Evolutionary conservation across 345 rosid species (phyloP).

Genomic region (Hypericum perforatum): DNA sequence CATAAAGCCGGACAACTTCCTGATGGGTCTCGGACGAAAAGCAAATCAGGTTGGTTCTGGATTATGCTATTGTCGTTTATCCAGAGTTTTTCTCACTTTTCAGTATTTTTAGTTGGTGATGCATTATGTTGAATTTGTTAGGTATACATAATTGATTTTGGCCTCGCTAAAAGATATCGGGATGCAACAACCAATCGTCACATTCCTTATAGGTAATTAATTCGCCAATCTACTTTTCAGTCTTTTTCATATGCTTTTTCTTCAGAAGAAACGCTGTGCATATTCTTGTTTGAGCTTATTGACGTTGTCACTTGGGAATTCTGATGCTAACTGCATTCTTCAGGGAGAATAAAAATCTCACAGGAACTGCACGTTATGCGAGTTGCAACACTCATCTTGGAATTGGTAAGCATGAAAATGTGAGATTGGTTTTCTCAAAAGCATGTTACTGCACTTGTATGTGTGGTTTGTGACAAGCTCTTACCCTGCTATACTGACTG

Average conservation of each 20-base stretch:
- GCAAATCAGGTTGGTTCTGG: constrained; percentile 52
- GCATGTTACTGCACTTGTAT: too few species aligned
- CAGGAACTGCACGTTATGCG: constrained; percentile 96
- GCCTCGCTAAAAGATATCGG: constrained; percentile 81
- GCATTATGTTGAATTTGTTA: constrained; percentile 15
- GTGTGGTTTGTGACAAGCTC: not conserved
- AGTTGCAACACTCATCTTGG: constrained; percentile 99
- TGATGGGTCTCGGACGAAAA: constrained; percentile 70
- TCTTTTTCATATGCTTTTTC: too few species aligned
- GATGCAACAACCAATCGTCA: constrained; percentile 60
- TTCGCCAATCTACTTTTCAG: too few species aligned
- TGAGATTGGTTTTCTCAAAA: not conserved
- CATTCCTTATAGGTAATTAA: too few species aligned
- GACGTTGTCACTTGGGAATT: not conserved
- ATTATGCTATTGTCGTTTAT: not conserved
- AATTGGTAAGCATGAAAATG: constrained; percentile 46
- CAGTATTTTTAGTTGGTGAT: not conserved
- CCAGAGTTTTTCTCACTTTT: not conserved
- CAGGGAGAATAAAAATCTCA: constrained; percentile 94
- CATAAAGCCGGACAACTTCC: constrained; percentile 71
- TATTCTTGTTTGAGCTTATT: too few species aligned
- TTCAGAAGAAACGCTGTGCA: too few species aligned
- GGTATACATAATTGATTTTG: constrained; percentile 86
- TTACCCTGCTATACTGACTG: constrained; percentile 5
- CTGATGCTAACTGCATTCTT: not conserved